Percentiles rank a stretch among this genome's conserved stretches.
These are phyloP conservation scores for Carex cristatella DNA, from an alignment of 176 grass and related monocot species.

Conservation along the genomic window DNA sequence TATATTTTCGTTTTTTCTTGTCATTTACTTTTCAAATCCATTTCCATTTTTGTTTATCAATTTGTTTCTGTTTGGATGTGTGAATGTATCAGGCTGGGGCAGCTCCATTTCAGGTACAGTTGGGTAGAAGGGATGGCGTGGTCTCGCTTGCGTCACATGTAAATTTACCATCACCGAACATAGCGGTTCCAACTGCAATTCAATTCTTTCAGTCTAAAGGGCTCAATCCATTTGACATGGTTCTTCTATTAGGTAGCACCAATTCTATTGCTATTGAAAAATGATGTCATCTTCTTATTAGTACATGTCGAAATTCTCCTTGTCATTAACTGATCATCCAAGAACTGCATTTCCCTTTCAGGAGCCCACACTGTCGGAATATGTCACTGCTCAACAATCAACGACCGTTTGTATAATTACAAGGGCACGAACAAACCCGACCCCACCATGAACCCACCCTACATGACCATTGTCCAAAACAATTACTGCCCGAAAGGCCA, in stretches of 20 bases:
- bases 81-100: conserved; percentile 32
- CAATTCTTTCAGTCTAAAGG: conserved; percentile 44
- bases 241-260: conserved; percentile 63
- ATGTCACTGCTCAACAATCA: conserved; percentile 69
- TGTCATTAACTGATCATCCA: background rate
- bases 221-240: conserved; percentile 50
- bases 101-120: conserved; percentile 39
- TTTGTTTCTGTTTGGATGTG: background rate
- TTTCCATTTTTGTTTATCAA: background rate
- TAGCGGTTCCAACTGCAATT: conserved; percentile 38
- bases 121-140: conserved; percentile 63
- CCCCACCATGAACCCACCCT: conserved; percentile 46
- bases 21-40: background rate
- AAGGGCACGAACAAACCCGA: conserved; percentile 45
- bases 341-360: conserved; percentile 1
- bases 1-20: background rate
- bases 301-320: background rate
- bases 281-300: background rate
- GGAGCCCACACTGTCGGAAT: conserved; percentile 75
- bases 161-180: conserved; percentile 32
- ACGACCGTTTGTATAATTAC: conserved; percentile 51
- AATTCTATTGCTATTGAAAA: background rate
- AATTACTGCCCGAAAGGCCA: conserved; percentile 29
- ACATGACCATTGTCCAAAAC: conserved; percentile 29
- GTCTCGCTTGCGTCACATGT: conserved; percentile 45